Percentiles rank a stretch among this genome's conserved stretches.
Conservation (phyloP, 495 filamentous ascomycete genomes). For the Pseudevernia furfuracea region DNA sequence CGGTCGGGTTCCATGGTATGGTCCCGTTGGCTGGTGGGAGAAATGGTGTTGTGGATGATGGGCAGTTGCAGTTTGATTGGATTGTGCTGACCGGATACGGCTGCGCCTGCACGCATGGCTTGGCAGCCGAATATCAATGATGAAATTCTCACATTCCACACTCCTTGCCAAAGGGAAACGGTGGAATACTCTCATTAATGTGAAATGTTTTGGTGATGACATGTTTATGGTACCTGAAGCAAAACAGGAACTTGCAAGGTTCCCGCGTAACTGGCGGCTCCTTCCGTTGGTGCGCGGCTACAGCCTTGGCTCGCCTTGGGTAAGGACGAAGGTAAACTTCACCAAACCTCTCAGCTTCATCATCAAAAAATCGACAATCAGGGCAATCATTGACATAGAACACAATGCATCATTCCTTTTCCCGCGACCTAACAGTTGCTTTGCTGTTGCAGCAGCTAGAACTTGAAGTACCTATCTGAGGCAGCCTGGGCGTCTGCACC, state of each 20-base stretch:
- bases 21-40: not conserved
- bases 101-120: slow-evolving; percentile 1
- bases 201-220: not conserved
- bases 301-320: too few relatives aligned
- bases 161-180: not conserved
- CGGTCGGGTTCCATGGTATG: slow-evolving; percentile 15
- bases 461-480: not conserved
- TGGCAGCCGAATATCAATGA: not conserved
- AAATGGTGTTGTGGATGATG: not conserved
- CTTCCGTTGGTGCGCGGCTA: not conserved
- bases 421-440: not conserved
- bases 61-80: not conserved
- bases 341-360: not conserved
- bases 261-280: not conserved
- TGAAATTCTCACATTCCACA: not conserved
- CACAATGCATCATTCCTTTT: not conserved
- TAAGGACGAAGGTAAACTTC: too few relatives aligned
- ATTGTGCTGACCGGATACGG: not conserved
- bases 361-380: not conserved
- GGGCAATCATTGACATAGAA: not conserved
- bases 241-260: not conserved
- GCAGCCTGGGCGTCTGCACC: not conserved
- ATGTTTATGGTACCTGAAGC: not conserved
- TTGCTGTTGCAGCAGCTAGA: not conserved
- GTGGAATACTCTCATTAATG: not conserved